Evolutionary conservation across 2,329 filamentous ascomycete genomes (phyloP).

Genomic region (Pseudogymnoascus destructans): DNA sequence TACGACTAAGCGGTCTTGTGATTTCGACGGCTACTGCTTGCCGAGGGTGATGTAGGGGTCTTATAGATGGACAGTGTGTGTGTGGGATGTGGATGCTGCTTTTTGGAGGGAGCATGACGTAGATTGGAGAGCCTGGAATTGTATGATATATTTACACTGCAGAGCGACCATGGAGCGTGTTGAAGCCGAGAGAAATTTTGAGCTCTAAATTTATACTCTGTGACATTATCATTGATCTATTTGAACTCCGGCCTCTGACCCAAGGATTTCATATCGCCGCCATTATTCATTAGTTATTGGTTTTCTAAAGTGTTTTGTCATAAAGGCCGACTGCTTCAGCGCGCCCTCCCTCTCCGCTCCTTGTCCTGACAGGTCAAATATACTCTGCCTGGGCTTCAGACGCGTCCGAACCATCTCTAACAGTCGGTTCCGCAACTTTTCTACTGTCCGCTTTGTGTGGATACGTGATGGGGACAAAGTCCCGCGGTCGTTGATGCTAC

Average conservation of each 20-base stretch:
- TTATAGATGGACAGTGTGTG: neutral
- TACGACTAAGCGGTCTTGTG: constrained; percentile 51
- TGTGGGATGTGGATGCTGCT: constrained; percentile 9
- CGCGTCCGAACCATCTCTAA: constrained; percentile 55
- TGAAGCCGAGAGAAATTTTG: constrained; percentile 5
- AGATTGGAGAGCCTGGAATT: constrained; percentile 22
- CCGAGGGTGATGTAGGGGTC: neutral
- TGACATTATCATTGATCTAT: neutral
- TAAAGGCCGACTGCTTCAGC: constrained; percentile 8
- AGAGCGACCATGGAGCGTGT: constrained; percentile 8
- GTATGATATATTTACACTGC: constrained; percentile 9
- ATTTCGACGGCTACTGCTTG: neutral
- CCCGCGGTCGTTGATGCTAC: constrained; percentile 59
- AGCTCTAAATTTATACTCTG: constrained; percentile 7
- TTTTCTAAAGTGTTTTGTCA: constrained; percentile 22
- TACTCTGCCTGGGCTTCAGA: constrained; percentile 45
- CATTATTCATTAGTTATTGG: neutral
- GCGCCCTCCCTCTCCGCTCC: neutral
- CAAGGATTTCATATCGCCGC: neutral
- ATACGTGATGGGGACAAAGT: constrained; percentile 59
- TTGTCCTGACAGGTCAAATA: constrained; percentile 9
- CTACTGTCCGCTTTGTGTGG: constrained; percentile 63
- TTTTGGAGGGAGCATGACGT: constrained; percentile 23
- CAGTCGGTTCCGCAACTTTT: constrained; percentile 62
- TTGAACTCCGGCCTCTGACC: neutral